A percentile compares a stretch with the other conserved stretches of the same genome.
These are phyloP conservation scores for Cyberlindnera sargentensis DNA, from an alignment of 805 yeast genomes.

Conservation along the genomic window DNA sequence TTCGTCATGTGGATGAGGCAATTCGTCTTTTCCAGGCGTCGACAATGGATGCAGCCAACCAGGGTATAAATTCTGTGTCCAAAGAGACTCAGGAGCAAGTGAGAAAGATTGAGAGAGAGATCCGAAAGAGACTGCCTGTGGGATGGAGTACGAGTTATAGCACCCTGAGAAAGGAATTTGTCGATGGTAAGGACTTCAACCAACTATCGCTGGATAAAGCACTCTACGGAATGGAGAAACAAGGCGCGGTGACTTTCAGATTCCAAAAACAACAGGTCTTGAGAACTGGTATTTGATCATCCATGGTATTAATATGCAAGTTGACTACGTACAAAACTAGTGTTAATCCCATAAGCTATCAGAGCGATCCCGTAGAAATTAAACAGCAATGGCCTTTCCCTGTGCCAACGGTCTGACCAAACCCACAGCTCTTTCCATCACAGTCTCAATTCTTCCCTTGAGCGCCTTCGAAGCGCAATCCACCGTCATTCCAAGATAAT, in stretches of 20 bases:
- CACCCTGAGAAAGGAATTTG: slow-evolving; percentile 78
- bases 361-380: not conserved
- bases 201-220: slow-evolving; percentile 79
- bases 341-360: not conserved
- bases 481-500: slow-evolving; percentile 59
- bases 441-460: slow-evolving; percentile 75
- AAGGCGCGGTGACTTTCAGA: slow-evolving; percentile 81
- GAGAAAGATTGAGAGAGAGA: slow-evolving; percentile 70
- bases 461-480: slow-evolving; percentile 69
- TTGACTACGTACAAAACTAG: not conserved
- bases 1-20: slow-evolving; percentile 91
- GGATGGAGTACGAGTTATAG: slow-evolving; percentile 93
- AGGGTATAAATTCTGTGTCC: slow-evolving; percentile 45
- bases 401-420: slow-evolving; percentile 79
- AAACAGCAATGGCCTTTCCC: slow-evolving; percentile 10
- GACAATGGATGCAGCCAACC: slow-evolving; percentile 86
- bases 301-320: not conserved
- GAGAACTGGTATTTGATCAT: slow-evolving; percentile 30
- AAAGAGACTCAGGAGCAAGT: slow-evolving; percentile 62
- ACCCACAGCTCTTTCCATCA: slow-evolving; percentile 68
- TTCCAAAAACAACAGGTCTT: slow-evolving; percentile 80
- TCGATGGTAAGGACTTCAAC: slow-evolving; percentile 53
- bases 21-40: slow-evolving; percentile 92
- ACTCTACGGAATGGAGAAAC: slow-evolving; percentile 70
- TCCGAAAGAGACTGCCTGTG: slow-evolving; percentile 85